These are phyloP conservation scores for Hibiscus syriacus DNA, from an alignment of 345 rosid species.

Conservation along the genomic window DNA sequence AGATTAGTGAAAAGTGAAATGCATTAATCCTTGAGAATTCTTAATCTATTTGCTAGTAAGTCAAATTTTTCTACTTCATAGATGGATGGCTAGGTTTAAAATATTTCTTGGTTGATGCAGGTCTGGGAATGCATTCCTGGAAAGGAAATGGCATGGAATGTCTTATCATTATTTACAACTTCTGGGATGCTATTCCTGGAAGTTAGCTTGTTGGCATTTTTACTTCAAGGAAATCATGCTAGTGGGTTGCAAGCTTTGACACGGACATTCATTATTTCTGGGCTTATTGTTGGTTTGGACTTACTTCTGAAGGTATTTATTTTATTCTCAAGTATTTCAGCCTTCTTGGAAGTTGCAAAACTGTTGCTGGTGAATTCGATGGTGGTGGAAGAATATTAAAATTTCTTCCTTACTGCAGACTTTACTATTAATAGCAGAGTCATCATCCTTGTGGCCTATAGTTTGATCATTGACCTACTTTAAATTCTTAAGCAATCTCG, in stretches of 20 bases:
- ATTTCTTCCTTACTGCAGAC: not conserved
- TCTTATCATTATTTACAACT: slow-evolving; percentile 65
- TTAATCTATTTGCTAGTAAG: not conserved
- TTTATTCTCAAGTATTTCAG: not conserved
- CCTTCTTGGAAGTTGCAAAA: not conserved
- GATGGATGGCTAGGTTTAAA: not conserved
- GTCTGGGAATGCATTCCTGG: slow-evolving; percentile 82
- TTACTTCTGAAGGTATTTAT: slow-evolving; percentile 68
- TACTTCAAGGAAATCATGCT: slow-evolving; percentile 80
- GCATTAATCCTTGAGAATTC: not conserved
- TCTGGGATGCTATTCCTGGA: slow-evolving; percentile 92
- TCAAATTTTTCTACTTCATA: not conserved
- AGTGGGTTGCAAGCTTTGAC: slow-evolving; percentile 72
- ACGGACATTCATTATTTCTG: slow-evolving; percentile 69
- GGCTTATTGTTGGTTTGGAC: slow-evolving; percentile 67
- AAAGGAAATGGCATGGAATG: slow-evolving; percentile 75
- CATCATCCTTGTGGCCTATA: not conserved
- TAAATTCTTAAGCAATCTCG: not conserved
- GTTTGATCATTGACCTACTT: not conserved
- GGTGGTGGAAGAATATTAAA: not conserved
- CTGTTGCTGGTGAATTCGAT: not conserved
- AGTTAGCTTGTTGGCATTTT: slow-evolving; percentile 91
- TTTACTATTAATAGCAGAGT: not conserved
- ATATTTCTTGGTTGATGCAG: slow-evolving; percentile 25
- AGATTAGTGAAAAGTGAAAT: not conserved